phyloP scores from a whole-genome alignment of 2,329 filamentous ascomycete genomes.

The Davidsoniella australis region DNA sequence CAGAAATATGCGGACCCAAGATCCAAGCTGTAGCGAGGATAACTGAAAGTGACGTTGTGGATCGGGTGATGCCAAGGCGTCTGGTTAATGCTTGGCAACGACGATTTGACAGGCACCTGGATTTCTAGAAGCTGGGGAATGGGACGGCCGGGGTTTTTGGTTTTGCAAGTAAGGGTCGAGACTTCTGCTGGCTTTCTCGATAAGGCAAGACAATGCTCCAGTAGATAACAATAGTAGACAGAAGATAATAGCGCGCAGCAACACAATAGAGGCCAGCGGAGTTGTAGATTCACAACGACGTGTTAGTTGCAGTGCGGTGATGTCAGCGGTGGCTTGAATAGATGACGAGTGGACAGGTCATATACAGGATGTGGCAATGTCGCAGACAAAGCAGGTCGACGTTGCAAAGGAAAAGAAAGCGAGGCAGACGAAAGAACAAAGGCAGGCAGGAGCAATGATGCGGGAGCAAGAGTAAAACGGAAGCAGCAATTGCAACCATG shows the following conservation, averaged over 20 bases:
- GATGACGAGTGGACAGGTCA: no score
- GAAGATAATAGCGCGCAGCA: no score
- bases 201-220: no score
- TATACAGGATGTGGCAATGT: no score
- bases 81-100: slow-evolving; percentile 4
- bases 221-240: no score
- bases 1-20: background rate
- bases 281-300: background rate
- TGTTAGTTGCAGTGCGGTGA: background rate
- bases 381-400: background rate
- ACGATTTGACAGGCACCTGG: slow-evolving; percentile 5
- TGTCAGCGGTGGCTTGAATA: slow-evolving; percentile 1
- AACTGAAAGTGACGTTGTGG: background rate
- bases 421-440: background rate
- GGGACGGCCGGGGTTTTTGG: background rate
- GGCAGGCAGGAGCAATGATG: no score
- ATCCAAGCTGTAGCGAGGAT: background rate
- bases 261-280: no score
- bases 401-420: background rate
- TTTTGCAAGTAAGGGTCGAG: background rate
- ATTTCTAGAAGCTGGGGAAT: slow-evolving; percentile 6
- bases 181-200: no score
- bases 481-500: no score
- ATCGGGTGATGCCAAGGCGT: background rate
- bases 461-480: background rate